A percentile compares a stretch with the other conserved stretches of the same genome.
Conservation (phyloP, 495 filamentous ascomycete genomes). For the Articulospora tetracladia region DNA sequence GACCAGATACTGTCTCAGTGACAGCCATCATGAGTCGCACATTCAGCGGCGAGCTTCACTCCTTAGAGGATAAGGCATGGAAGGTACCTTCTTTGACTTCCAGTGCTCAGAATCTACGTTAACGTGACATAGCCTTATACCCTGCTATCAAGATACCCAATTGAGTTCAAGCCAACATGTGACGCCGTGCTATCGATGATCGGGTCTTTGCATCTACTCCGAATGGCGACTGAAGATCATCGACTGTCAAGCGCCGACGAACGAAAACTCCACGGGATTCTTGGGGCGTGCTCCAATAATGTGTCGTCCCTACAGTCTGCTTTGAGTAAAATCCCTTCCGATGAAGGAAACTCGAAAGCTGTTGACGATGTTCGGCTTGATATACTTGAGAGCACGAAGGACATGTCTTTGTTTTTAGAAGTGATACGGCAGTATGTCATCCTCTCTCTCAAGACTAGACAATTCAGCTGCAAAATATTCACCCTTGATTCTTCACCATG, state of each 20-base stretch:
- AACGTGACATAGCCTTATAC: neutral
- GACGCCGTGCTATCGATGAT: constrained; percentile 9
- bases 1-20: neutral
- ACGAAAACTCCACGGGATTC: neutral
- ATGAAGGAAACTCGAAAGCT: neutral
- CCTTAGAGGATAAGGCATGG: neutral
- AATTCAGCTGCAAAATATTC: no score
- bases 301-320: neutral
- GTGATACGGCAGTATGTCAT: neutral
- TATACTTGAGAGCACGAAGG: neutral
- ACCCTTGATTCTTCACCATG: no score
- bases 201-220: neutral
- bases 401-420: neutral
- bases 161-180: constrained; percentile 2
- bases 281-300: neutral
- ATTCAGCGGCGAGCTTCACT: neutral
- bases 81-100: constrained; percentile 1
- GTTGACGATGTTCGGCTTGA: neutral
- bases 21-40: neutral
- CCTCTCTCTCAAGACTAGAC: no score
- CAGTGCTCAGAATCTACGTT: neutral
- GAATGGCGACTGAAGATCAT: neutral
- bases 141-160: constrained; percentile 4
- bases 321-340: neutral
- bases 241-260: neutral